These are phyloP conservation scores for Lepidium aucheri DNA, from an alignment of 345 rosid genomes.

Conservation along the genomic window DNA sequence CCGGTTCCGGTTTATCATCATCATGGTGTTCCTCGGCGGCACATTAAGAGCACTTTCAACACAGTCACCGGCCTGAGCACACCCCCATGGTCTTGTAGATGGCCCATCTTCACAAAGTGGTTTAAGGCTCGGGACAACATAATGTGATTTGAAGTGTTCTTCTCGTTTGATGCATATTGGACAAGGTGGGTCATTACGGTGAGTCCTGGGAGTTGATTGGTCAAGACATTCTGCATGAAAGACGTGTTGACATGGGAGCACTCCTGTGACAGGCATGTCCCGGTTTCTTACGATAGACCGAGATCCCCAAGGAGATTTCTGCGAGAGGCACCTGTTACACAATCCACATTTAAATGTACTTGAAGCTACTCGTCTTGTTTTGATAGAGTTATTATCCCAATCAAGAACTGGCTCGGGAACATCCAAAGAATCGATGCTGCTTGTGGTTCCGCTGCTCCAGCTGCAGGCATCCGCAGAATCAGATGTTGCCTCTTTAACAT, in stretches of 20 bases:
- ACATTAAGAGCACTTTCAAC: constrained; percentile 51
- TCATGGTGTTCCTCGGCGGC: constrained; percentile 41
- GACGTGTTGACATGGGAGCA: constrained; percentile 76
- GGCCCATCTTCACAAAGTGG: constrained; percentile 43
- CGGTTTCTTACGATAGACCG: constrained; percentile 58
- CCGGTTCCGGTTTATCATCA: constrained; percentile 41
- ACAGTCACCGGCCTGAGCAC: constrained; percentile 49
- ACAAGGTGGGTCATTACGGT: constrained; percentile 72
- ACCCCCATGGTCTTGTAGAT: constrained; percentile 55
- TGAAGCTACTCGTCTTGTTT: constrained; percentile 53
- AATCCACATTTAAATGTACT: constrained; percentile 57
- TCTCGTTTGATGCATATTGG: constrained; percentile 52
- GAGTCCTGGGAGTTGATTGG: constrained; percentile 65
- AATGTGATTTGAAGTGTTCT: constrained; percentile 35
- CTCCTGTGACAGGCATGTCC: constrained; percentile 83
- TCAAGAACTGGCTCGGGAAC: constrained; percentile 56
- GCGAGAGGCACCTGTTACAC: constrained; percentile 53
- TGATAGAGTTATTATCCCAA: constrained; percentile 56
- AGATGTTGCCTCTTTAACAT: constrained; percentile 42
- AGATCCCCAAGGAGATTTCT: constrained; percentile 86
- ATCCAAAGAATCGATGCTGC: constrained; percentile 44
- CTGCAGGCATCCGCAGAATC: constrained; percentile 43
- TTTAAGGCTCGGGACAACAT: constrained; percentile 36
- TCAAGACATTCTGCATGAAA: constrained; percentile 95
- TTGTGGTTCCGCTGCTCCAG: constrained; percentile 44